Evolutionary conservation across 1,284 basidiomycete genomes (phyloP).

Genomic region (Neolentinus lepideus): DNA sequence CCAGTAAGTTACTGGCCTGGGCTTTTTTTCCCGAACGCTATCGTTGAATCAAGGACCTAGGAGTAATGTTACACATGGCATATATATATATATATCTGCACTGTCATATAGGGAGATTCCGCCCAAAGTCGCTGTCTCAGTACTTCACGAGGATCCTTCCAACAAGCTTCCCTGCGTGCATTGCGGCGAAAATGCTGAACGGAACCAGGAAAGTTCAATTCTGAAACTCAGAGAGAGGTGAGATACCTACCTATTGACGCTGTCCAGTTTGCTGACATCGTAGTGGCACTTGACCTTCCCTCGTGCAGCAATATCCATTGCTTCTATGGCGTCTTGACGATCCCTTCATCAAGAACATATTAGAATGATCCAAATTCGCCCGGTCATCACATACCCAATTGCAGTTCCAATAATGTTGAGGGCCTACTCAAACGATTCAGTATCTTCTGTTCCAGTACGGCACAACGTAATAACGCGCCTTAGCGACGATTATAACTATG

Average conservation of each 20-base stretch:
- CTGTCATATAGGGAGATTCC: too few relatives aligned
- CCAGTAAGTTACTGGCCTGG: too few relatives aligned
- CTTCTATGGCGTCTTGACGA: slow-evolving; percentile 60
- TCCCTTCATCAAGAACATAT: slow-evolving; percentile 24
- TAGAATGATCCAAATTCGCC: neutral
- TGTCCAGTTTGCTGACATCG: slow-evolving; percentile 36
- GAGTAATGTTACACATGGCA: too few relatives aligned
- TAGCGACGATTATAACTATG: slow-evolving; percentile 50
- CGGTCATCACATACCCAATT: slow-evolving; percentile 37
- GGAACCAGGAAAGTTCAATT: neutral
- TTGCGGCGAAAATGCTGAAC: neutral
- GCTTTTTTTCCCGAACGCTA: too few relatives aligned
- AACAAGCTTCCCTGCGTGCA: slow-evolving; percentile 1
- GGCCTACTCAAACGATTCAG: slow-evolving; percentile 21
- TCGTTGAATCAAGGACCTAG: too few relatives aligned
- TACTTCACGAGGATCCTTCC: neutral
- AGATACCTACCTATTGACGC: slow-evolving; percentile 37
- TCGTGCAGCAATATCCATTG: slow-evolving; percentile 52
- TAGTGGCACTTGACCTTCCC: slow-evolving; percentile 57
- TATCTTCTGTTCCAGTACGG: neutral
- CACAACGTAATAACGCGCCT: slow-evolving; percentile 26
- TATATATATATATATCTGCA: too few relatives aligned
- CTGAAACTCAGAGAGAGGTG: neutral
- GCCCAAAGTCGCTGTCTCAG: neutral
- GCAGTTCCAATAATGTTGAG: slow-evolving; percentile 53